These are phyloP conservation scores for Panaeolus cyanescens DNA, from an alignment of 768 basidiomycete species.

Conservation along the genomic window DNA sequence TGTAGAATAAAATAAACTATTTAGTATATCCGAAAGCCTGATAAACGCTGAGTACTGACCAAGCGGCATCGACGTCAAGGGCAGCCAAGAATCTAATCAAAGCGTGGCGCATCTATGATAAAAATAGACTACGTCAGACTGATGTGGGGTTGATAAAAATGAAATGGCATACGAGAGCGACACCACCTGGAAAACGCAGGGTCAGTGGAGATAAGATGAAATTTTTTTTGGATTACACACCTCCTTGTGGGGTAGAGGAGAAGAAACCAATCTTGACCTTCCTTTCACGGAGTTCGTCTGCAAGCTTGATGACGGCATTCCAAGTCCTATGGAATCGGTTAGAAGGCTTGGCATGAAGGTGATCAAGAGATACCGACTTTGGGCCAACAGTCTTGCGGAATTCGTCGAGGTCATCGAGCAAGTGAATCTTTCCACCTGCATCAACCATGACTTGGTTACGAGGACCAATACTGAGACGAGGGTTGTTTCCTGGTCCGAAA, in stretches of 20 bases:
- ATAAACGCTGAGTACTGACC: conserved; percentile 52
- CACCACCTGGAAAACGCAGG: conserved; percentile 67
- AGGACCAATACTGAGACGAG: conserved; percentile 77
- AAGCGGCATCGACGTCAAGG: conserved; percentile 80
- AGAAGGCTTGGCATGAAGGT: neutral
- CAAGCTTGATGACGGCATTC: conserved; percentile 80
- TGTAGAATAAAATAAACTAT: neutral
- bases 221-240: conserved; percentile 37
- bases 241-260: conserved; percentile 94
- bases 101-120: conserved; percentile 85
- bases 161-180: conserved; percentile 73
- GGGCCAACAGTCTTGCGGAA: conserved; percentile 72
- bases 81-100: conserved; percentile 82
- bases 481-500: conserved; percentile 82
- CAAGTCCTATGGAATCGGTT: conserved; percentile 51
- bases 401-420: conserved; percentile 81
- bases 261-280: conserved; percentile 93
- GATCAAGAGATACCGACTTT: conserved; percentile 35
- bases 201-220: conserved; percentile 11
- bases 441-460: conserved; percentile 90
- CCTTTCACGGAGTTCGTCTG: conserved; percentile 82
- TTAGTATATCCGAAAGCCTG: conserved; percentile 11
- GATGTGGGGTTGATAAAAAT: conserved; percentile 6
- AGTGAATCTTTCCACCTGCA: conserved; percentile 81
- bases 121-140: conserved; percentile 17